phyloP scores from a whole-genome alignment of 441 rosid genomes.

The Syzygium syzygioides region DNA sequence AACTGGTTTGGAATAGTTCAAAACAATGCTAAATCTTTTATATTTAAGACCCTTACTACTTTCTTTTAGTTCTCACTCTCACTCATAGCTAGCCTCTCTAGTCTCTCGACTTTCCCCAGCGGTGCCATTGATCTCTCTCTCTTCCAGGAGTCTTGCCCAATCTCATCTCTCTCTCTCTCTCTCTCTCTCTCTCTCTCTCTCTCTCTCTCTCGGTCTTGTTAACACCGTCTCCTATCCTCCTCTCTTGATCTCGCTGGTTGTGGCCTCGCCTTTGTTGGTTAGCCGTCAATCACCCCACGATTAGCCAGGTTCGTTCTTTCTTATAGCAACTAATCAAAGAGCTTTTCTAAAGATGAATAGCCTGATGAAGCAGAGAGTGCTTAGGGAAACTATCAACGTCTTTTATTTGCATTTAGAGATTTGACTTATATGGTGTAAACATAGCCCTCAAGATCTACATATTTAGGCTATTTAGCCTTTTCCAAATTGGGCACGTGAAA shows the following conservation, averaged over 20 bases:
- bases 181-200: background rate
- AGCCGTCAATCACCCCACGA: rapidly evolving
- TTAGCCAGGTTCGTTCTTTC: background rate
- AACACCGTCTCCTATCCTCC: background rate
- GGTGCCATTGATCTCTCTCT: too few species aligned
- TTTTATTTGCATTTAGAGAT: too few species aligned
- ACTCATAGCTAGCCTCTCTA: too few species aligned
- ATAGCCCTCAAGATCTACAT: background rate
- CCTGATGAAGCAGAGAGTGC: background rate
- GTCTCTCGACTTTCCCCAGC: too few species aligned
- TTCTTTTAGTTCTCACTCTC: too few species aligned
- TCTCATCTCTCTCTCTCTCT: too few species aligned
- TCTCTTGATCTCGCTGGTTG: background rate
- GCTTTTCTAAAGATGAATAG: background rate
- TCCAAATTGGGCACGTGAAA: too few species aligned
- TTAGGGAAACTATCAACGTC: rapidly evolving
- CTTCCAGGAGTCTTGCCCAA: too few species aligned
- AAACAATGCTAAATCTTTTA: too few species aligned
- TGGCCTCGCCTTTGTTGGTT: background rate
- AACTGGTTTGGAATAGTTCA: too few species aligned
- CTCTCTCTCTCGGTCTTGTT: background rate
- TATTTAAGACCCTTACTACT: too few species aligned
- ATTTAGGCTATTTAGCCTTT: background rate
- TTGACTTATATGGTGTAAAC: background rate
- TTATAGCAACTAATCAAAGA: background rate